A percentile compares a stretch with the other conserved stretches of the same genome.
Evolutionary conservation across 2,329 filamentous ascomycete species (phyloP).

Genomic region (Cladorrhinum sp.): DNA sequence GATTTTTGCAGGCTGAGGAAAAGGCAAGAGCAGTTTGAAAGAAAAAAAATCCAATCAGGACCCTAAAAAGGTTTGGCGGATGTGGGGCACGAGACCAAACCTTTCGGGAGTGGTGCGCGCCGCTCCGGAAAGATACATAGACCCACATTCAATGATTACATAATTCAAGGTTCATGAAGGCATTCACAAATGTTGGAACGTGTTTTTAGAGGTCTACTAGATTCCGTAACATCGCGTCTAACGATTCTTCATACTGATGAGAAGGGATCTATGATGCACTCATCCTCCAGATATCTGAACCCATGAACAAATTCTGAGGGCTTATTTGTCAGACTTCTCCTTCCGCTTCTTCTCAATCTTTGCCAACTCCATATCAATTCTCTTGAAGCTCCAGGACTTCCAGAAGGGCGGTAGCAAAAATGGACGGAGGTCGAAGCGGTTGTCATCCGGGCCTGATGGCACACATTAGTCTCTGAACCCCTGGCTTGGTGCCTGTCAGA

Average conservation of each 20-base stretch:
- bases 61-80: conserved; percentile 1
- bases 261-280: too few species aligned
- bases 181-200: background rate
- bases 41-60: conserved; percentile 10
- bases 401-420: conserved; percentile 39
- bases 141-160: background rate
- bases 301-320: too few species aligned
- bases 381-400: conserved; percentile 32
- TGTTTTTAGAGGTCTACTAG: background rate
- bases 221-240: too few species aligned
- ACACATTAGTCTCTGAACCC: conserved; percentile 18
- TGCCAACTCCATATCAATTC: conserved; percentile 34
- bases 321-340: conserved; percentile 27
- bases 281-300: too few species aligned
- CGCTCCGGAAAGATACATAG: conserved; percentile 1
- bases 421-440: conserved; percentile 40
- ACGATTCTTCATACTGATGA: too few species aligned
- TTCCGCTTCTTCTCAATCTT: conserved; percentile 34
- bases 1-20: conserved; percentile 13
- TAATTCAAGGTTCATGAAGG: background rate
- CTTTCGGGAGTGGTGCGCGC: background rate
- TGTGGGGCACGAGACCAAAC: conserved; percentile 3
- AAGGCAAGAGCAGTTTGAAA: conserved; percentile 1
- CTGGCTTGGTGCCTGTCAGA: background rate
- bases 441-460: conserved; percentile 39